Base-by-base conservation (phyloP, 139 green algal genomes). In the Micractinium sp. region DNA sequence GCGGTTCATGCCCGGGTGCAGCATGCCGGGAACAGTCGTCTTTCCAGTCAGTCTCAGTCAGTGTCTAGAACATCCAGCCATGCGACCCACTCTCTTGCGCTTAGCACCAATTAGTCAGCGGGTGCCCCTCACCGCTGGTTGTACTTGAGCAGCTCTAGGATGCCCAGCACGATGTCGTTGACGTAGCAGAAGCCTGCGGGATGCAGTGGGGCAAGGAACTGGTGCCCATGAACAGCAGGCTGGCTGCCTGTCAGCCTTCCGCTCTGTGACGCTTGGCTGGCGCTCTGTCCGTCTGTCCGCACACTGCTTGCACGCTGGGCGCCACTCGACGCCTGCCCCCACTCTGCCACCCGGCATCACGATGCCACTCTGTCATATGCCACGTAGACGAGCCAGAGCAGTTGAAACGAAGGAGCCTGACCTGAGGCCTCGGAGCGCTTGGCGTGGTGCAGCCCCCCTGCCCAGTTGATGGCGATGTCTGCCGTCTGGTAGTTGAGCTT, bases 141-240 rank as follows among this genome's bases (percentile, higher is more conserved):
- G 85, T 96, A 96, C 89, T 99, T 99, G 29, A 99, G 93, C 82
- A 99, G 94, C 95, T 99, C 98, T 88, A 99, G 93, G 38, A 98
- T 98, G 53, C 95, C 95, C 75, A 99, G 93, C 56, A 99, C 98
- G 81, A 99, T 99, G 94, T 99, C 98, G 88, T 99, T 99, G 56
- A 99, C 93, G 87, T 99, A 99, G 91, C 97, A 99, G 93, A 99
- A 99, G 18, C 98, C 98, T 33, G 91, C 95, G 0, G 93, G 93
- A 83, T 96, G 85, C 22, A 77, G 25, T 9, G 23, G 35, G 61
- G 23, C 0, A 85, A 53, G 14, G 14, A 47, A n/a, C n/a, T n/a
- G n/a, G n/a, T n/a, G n/a, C n/a, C n/a, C n/a, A n/a, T n/a, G n/a
- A n/a, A n/a, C n/a, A n/a, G n/a, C n/a, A n/a, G n/a, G n/a, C n/a